Base-by-base conservation (phyloP, 345 rosid species). In the Corchorus olitorius region DNA sequence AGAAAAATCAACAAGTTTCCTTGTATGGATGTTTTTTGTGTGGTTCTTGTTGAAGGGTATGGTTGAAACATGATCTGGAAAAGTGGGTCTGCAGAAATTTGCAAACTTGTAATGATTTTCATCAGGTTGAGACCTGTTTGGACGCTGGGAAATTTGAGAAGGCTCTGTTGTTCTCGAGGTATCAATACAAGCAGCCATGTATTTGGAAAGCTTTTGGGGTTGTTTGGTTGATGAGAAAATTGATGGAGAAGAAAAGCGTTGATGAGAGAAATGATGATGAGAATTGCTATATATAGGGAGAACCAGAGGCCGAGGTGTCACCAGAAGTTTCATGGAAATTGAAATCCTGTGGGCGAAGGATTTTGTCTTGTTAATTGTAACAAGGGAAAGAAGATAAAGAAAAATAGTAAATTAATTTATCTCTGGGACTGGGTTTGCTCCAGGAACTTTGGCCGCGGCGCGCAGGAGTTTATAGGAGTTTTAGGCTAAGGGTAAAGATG, bases 131-230 rank as follows among this genome's bases (percentile, higher is more conserved):
- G 91, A 66, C 67, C 78, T n/a, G 84, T 73, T 77, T 0, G 89
- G 84, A 27, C 81, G 80, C 64, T 84, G 89, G 61, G 92, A 85
- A 78, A 86, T 76, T 45, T 83, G 88, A 15, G 88, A 75, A 56
- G 73, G 72, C 0, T 81, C 82, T 48, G 87, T 80, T 66, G 85
- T 83, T 60, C 88, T 79, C 8, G 87, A 79, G 67, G 91, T 77
- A 81, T 90, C 92, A 48, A 93, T 80, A 73, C 99, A 93, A 62
- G 97, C 72, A 27, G 96, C 91, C 99, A 95, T 90, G 60, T 87
- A 58, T 68, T 65, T 63, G 15, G 78, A 65, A 17, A 3, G 37
- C 13, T 15, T 50, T 10, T 16, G 45, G 59, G 3, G 14, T 56
- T 63, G 53, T 52, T 52, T 65, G 75, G 78, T 46, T 4, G 3